Percentiles rank a stretch among this genome's conserved stretches.
Evolutionary conservation across 495 filamentous ascomycete species (phyloP).

Genomic region (Penicillium ochrochloron): DNA sequence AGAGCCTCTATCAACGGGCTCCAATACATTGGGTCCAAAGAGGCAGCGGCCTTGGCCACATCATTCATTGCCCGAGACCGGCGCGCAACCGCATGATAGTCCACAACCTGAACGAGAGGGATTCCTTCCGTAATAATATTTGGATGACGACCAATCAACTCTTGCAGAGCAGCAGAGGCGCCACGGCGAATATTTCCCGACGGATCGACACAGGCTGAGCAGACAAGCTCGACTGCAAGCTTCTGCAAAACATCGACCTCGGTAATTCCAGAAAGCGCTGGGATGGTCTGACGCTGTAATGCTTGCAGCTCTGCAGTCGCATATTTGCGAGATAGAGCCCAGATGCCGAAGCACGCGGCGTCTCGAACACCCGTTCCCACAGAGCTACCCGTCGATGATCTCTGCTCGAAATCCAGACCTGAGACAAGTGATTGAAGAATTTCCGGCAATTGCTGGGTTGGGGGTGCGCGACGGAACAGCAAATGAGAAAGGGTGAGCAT

Average conservation of each 20-base stretch:
- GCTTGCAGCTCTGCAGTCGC: constrained; percentile 74
- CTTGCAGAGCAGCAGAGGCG: constrained; percentile 90
- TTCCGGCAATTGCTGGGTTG: constrained; percentile 64
- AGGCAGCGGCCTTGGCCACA: constrained; percentile 69
- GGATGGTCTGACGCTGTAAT: constrained; percentile 51
- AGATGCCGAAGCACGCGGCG: constrained; percentile 93
- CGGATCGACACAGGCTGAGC: constrained; percentile 84
- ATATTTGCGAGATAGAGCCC: constrained; percentile 88
- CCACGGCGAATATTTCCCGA: constrained; percentile 91
- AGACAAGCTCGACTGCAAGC: constrained; percentile 77
- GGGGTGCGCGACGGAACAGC: constrained; percentile 76
- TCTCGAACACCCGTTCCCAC: constrained; percentile 95
- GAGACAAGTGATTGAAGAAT: constrained; percentile 72
- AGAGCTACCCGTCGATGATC: constrained; percentile 76
- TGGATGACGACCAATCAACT: constrained; percentile 90
- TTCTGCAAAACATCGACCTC: constrained; percentile 65
- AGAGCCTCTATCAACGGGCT: constrained; percentile 68
- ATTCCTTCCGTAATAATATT: constrained; percentile 82
- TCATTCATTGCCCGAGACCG: constrained; percentile 79
- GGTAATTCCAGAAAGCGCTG: constrained; percentile 30
- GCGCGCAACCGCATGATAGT: constrained; percentile 90
- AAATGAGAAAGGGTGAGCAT: constrained; percentile 86
- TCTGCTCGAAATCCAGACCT: constrained; percentile 84
- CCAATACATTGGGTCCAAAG: constrained; percentile 70
- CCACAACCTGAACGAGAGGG: constrained; percentile 80